Percentiles rank a stretch among this genome's conserved stretches.
Conservation (phyloP, 495 filamentous ascomycete genomes). For the Aspergillus carlsbadensis region DNA sequence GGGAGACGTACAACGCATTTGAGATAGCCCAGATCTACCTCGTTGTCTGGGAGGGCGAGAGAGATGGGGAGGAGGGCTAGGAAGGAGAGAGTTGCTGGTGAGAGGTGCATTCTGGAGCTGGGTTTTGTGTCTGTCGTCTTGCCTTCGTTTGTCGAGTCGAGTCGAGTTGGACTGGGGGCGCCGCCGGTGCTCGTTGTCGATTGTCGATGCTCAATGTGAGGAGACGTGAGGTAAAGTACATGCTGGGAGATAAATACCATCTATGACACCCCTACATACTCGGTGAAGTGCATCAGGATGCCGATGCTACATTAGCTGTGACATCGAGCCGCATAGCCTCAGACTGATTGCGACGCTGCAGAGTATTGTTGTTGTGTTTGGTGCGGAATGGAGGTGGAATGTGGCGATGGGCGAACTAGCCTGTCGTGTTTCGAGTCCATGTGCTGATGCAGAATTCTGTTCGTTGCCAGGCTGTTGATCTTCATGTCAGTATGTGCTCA, state of each 20-base stretch:
- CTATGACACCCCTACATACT: too few species aligned
- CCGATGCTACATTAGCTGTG: too few species aligned
- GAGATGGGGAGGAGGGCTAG: neutral
- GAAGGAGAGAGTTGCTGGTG: constrained; percentile 11
- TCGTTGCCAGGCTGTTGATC: too few species aligned
- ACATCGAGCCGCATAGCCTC: too few species aligned
- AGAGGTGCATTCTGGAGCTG: constrained; percentile 4
- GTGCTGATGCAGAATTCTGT: neutral
- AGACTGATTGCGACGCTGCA: neutral
- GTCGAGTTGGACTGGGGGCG: too few species aligned
- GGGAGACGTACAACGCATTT: constrained; percentile 14
- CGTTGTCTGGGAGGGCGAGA: neutral
- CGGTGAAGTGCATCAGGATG: too few species aligned
- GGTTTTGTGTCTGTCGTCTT: neutral
- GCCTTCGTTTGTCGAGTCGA: too few species aligned
- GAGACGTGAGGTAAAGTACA: too few species aligned
- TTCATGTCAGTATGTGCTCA: too few species aligned
- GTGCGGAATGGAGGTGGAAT: neutral
- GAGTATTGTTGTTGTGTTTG: neutral
- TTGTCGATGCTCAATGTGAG: too few species aligned
- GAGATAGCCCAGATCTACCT: constrained; percentile 11
- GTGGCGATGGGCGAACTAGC: neutral
- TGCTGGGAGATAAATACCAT: too few species aligned
- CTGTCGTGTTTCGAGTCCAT: neutral
- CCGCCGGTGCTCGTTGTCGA: too few species aligned